Conservation (phyloP, 169 alveolate genomes). For the Plasmodium yoelii region DNA sequence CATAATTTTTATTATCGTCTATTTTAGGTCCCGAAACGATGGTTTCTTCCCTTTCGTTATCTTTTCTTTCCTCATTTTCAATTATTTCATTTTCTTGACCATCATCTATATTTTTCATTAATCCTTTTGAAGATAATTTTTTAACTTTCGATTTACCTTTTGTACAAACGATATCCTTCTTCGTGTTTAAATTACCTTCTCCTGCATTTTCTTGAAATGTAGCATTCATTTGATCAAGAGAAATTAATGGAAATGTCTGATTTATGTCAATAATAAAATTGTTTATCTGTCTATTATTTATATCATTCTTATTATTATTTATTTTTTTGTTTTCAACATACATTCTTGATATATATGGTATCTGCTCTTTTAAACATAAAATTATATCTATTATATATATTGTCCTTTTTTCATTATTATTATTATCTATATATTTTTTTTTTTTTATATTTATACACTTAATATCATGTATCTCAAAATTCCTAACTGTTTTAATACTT, state of each 20-base stretch:
- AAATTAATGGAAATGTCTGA: slow-evolving; percentile 40
- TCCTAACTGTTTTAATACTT: slow-evolving; percentile 18
- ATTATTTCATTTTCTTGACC: slow-evolving; percentile 15
- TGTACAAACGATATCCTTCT: slow-evolving; percentile 7
- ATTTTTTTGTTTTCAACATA: slow-evolving; percentile 23
- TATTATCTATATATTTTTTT: slow-evolving; percentile 12
- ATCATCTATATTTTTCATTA: slow-evolving; percentile 9
- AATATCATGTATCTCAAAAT: slow-evolving; percentile 61
- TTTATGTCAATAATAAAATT: slow-evolving; percentile 44
- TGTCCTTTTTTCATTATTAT: slow-evolving; percentile 9
- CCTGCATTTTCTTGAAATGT: slow-evolving; percentile 39
- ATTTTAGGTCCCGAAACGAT: background rate
- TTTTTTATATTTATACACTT: slow-evolving; percentile 39
- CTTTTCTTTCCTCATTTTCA: slow-evolving; percentile 8
- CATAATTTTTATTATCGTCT: background rate
- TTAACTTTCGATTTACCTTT: slow-evolving; percentile 32
- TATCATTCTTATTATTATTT: background rate
- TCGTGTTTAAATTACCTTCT: slow-evolving; percentile 25
- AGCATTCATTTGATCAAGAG: slow-evolving; percentile 37
- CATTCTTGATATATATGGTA: slow-evolving; percentile 57
- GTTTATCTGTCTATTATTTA: slow-evolving; percentile 24
- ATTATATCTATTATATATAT: slow-evolving; percentile 49
- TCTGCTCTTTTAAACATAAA: slow-evolving; percentile 63
- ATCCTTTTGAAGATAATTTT: slow-evolving; percentile 18
- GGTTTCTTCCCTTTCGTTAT: slow-evolving; percentile 3